Evolutionary conservation across 2,329 filamentous ascomycete genomes (phyloP).

Genomic region (Penicillium sp.): DNA sequence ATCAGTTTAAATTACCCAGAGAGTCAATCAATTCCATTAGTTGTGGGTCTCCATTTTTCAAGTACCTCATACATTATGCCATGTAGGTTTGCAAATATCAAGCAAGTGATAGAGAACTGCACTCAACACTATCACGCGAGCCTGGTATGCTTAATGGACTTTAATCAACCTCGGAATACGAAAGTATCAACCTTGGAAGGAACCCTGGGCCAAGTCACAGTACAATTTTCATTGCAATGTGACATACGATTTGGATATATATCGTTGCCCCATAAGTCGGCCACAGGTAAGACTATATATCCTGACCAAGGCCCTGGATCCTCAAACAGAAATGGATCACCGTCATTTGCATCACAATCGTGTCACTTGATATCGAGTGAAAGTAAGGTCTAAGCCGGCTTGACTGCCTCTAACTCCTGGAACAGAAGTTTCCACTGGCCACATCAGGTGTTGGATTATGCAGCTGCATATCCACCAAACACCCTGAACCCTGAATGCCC

Average conservation of each 20-base stretch:
- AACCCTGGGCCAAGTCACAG: neutral
- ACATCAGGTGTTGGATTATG: neutral
- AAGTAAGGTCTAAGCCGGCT: neutral
- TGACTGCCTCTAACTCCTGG: neutral
- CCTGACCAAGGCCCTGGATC: neutral
- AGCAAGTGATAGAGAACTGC: neutral
- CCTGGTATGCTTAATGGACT: neutral
- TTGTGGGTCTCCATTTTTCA: neutral
- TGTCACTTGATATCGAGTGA: conserved; percentile 1
- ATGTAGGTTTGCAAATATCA: neutral
- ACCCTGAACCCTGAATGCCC: neutral
- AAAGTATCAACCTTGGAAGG: neutral
- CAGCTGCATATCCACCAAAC: neutral
- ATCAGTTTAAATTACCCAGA: neutral
- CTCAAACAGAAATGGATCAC: neutral
- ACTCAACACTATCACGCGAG: neutral
- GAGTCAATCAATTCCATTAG: neutral
- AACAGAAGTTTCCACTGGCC: neutral
- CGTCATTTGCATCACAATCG: neutral
- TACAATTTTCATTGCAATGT: neutral
- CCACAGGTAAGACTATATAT: neutral
- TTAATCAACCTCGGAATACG: neutral
- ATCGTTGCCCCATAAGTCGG: no score
- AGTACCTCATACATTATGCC: neutral
- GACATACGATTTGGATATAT: neutral